A percentile compares a stretch with the other conserved stretches of the same genome.
phyloP scores from a whole-genome alignment of 2,329 filamentous ascomycete species.

The Fusarium sp. region DNA sequence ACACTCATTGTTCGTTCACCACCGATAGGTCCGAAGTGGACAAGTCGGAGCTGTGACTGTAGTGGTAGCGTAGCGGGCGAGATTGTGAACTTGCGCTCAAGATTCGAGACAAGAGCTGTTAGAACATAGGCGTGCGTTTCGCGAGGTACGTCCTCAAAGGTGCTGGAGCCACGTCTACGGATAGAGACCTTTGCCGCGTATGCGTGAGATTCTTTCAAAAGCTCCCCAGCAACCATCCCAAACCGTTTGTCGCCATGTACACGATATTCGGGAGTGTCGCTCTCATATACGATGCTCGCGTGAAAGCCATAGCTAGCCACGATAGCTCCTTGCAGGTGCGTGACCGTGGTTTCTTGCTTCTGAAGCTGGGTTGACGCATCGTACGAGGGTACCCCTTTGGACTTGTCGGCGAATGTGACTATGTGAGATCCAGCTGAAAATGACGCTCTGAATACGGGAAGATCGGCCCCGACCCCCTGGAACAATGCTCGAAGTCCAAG shows the following conservation, averaged over 20 bases:
- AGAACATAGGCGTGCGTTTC: conserved; percentile 78
- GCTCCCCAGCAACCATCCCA: conserved; percentile 80
- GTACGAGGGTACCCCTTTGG: background rate
- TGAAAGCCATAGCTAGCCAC: conserved; percentile 93
- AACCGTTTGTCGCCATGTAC: conserved; percentile 81
- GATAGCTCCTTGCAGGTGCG: conserved; percentile 74
- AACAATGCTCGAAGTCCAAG: conserved; percentile 67
- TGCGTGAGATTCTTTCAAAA: conserved; percentile 66
- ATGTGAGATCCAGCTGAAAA: conserved; percentile 68
- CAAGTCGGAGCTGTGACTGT: conserved; percentile 73
- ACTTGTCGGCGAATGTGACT: conserved; percentile 50
- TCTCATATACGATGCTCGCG: conserved; percentile 87
- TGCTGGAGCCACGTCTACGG: conserved; percentile 22
- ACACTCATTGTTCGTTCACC: conserved; percentile 77
- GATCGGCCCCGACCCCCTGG: conserved; percentile 59
- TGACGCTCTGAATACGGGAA: conserved; percentile 70
- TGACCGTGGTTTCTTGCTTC: conserved; percentile 48
- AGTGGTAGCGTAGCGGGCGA: conserved; percentile 76
- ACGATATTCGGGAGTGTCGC: conserved; percentile 84
- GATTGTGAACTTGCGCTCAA: conserved; percentile 84
- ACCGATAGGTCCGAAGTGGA: conserved; percentile 76
- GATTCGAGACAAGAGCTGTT: conserved; percentile 77
- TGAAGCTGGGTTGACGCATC: conserved; percentile 25
- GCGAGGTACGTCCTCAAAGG: conserved; percentile 46
- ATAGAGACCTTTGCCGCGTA: conserved; percentile 58